Conservation (phyloP, 495 filamentous ascomycete species). For the Talaromyces stipitatus region DNA sequence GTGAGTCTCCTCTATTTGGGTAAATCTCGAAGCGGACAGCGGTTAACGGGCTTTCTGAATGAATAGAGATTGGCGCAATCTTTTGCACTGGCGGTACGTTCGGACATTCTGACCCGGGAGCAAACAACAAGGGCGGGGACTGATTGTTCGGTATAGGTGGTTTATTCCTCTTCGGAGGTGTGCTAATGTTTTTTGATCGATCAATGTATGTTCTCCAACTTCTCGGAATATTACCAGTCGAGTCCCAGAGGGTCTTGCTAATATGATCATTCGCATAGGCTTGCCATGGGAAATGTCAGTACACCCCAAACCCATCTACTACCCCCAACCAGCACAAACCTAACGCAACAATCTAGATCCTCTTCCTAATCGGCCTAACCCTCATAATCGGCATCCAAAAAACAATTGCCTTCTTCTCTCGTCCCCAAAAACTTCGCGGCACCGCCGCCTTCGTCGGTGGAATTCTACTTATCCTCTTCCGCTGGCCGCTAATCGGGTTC, state of each 20-base stretch:
- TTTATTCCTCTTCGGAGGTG: conserved; percentile 87
- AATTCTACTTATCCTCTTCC: conserved; percentile 73
- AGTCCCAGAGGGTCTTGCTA: not conserved
- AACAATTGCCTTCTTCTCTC: conserved; percentile 86
- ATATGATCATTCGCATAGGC: conserved; percentile 31
- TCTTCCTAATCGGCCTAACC: conserved; percentile 92
- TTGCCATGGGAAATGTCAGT: conserved; percentile 82
- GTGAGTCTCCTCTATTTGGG: conserved; percentile 41
- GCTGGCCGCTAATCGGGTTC: conserved; percentile 88
- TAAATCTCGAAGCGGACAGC: not conserved
- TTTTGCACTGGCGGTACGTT: conserved; percentile 92
- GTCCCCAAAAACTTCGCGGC: conserved; percentile 84
- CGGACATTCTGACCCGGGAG: conserved; percentile 1
- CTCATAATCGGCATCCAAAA: conserved; percentile 92
- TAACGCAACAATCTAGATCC: conserved; percentile 50
- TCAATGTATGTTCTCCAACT: conserved; percentile 57
- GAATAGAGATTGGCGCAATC: conserved; percentile 81
- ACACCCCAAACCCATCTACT: not conserved
- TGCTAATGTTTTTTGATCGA: conserved; percentile 94
- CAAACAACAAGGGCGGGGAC: conserved; percentile 5
- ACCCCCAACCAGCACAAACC: not conserved
- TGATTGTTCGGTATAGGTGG: conserved; percentile 47
- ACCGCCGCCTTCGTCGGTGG: conserved; percentile 84
- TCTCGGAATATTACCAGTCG: not conserved
- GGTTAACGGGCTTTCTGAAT: not conserved